phyloP scores from a whole-genome alignment of 139 green algal species.

The Chlamydomonas incerta region DNA sequence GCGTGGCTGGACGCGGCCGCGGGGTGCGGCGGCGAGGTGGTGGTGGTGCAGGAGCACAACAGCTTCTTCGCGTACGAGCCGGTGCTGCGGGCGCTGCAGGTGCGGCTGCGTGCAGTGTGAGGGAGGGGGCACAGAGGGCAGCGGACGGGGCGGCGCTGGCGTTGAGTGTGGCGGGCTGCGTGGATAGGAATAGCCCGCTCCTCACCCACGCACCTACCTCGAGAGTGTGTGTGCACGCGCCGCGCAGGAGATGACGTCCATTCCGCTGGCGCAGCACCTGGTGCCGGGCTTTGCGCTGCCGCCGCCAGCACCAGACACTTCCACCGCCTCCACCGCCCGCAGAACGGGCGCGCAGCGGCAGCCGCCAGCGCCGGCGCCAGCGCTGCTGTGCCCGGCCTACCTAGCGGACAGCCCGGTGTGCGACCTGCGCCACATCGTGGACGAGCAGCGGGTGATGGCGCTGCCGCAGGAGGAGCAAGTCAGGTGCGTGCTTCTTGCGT shows the following conservation, averaged over 20 bases:
- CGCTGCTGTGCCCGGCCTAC: constrained; percentile 29
- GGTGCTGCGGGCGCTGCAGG: constrained; percentile 79
- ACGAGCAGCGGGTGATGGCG: background rate
- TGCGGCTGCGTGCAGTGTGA: background rate
- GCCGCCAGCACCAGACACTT: background rate
- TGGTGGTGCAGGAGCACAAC: constrained; percentile 52
- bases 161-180: no score
- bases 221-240: background rate
- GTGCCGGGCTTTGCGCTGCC: constrained; percentile 13
- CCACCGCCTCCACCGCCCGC: background rate
- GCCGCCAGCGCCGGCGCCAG: no score
- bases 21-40: background rate
- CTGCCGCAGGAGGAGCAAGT: background rate
- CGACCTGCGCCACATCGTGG: constrained; percentile 14
- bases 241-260: background rate
- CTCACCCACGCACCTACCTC: no score
- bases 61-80: constrained; percentile 85
- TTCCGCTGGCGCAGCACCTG: constrained; percentile 43
- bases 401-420: background rate
- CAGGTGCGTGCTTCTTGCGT: background rate
- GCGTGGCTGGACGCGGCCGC: constrained; percentile 3
- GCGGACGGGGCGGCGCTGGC: background rate
- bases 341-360: no score
- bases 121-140: background rate
- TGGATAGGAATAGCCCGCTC: no score